phyloP scores from a whole-genome alignment of 2,329 filamentous ascomycete genomes.

The Talaromyces marneffei region DNA sequence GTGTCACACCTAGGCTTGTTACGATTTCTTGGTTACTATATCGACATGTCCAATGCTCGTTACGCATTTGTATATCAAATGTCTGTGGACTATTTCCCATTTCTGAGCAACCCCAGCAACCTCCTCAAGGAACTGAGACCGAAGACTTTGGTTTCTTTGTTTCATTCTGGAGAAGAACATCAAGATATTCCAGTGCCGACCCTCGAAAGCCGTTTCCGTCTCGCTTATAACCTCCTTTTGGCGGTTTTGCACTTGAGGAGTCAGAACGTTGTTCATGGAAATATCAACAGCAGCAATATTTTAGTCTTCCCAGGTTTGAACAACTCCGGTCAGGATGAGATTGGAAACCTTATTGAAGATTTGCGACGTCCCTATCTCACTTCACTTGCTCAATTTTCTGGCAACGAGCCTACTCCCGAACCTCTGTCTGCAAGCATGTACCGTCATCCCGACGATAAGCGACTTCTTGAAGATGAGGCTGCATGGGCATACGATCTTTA shows the following conservation, averaged over 20 bases:
- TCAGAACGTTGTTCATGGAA: slow-evolving; percentile 54
- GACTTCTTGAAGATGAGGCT: slow-evolving; percentile 32
- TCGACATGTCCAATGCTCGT: slow-evolving; percentile 53
- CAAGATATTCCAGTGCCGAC: slow-evolving; percentile 44
- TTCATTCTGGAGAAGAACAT: slow-evolving; percentile 39
- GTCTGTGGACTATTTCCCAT: slow-evolving; percentile 44
- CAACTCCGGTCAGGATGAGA: slow-evolving; percentile 30
- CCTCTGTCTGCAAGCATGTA: slow-evolving; percentile 53
- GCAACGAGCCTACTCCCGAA: slow-evolving; percentile 42
- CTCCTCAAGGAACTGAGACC: slow-evolving; percentile 34
- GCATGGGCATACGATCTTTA: slow-evolving; percentile 52
- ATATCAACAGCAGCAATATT: slow-evolving; percentile 61
- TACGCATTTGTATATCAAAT: slow-evolving; percentile 58
- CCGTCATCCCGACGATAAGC: slow-evolving; percentile 50
- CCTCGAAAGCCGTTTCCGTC: slow-evolving; percentile 56
- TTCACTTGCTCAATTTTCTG: slow-evolving; percentile 55
- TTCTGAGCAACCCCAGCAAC: slow-evolving; percentile 36
- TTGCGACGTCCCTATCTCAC: slow-evolving; percentile 53
- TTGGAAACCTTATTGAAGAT: slow-evolving; percentile 33
- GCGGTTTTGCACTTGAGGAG: slow-evolving; percentile 53
- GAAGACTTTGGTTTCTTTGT: slow-evolving; percentile 38
- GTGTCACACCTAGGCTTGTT: slow-evolving; percentile 39
- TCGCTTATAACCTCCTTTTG: slow-evolving; percentile 55
- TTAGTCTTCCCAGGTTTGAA: slow-evolving; percentile 48
- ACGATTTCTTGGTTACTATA: slow-evolving; percentile 46